Evolutionary conservation across 148 eudicot genomes (phyloP).

Genomic region (Vaccinium darrowii): DNA sequence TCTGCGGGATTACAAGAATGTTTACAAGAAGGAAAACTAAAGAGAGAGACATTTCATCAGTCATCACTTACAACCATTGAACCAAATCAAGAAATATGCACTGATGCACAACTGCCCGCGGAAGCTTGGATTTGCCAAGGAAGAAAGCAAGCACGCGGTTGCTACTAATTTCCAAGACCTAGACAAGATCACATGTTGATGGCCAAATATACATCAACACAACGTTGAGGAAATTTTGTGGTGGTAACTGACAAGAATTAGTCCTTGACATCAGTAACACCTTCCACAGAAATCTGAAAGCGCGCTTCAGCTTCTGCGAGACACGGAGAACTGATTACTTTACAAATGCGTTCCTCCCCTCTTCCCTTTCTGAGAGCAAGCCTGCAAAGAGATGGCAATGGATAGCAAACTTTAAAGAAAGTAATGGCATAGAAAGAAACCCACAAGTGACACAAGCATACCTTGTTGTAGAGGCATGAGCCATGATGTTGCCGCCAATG

Average conservation of each 20-base stretch:
- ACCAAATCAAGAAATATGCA: not conserved
- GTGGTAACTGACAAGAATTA: constrained; percentile 22
- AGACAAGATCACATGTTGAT: constrained; percentile 2
- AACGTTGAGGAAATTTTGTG: not conserved
- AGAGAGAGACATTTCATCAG: not conserved
- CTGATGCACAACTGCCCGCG: not conserved
- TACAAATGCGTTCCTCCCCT: constrained; percentile 90
- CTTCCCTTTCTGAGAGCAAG: constrained; percentile 90
- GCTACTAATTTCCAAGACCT: constrained; percentile 2
- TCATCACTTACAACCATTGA: constrained; percentile 6
- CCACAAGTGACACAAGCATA: constrained; percentile 21
- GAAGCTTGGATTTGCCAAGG: not conserved
- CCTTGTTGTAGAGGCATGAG: constrained; percentile 98
- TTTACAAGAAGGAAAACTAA: not conserved
- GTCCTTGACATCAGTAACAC: constrained; percentile 88
- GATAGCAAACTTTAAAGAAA: not conserved
- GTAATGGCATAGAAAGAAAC: not conserved
- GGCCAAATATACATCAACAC: not conserved
- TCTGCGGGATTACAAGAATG: not conserved
- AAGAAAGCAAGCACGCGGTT: not conserved
- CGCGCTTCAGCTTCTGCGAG: constrained; percentile 97
- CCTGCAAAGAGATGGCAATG: constrained; percentile 33
- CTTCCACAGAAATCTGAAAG: constrained; percentile 76
- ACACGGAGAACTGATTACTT: constrained; percentile 95
- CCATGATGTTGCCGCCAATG: constrained; percentile 98